Percentiles rank a stretch among this genome's conserved stretches.
These are phyloP conservation scores for Microsporum ferrugineum DNA, from an alignment of 2,329 filamentous ascomycete species.

Conservation along the genomic window DNA sequence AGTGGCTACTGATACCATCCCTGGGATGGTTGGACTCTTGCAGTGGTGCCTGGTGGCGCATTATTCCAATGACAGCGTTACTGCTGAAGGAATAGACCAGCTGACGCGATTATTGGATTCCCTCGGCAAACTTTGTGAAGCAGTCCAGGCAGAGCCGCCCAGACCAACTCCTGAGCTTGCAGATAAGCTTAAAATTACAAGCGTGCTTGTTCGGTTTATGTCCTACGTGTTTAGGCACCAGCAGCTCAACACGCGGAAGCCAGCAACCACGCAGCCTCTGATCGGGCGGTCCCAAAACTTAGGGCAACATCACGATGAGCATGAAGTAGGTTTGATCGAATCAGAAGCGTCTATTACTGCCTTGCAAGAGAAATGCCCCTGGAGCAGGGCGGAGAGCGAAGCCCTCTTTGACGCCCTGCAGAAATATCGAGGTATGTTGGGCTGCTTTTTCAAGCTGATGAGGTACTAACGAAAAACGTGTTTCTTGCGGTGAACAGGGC, in stretches of 20 bases:
- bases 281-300: neutral
- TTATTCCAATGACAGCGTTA: constrained; percentile 7
- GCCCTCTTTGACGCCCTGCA: constrained; percentile 2
- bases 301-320: neutral
- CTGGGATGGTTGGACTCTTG: constrained; percentile 8
- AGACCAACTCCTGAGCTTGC: neutral
- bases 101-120: constrained; percentile 6
- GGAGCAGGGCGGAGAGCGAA: constrained; percentile 4
- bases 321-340: neutral
- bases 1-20: constrained; percentile 7
- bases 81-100: constrained; percentile 9
- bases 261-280: neutral
- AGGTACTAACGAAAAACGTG: neutral
- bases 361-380: neutral
- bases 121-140: constrained; percentile 9
- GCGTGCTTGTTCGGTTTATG: constrained; percentile 10
- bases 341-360: neutral
- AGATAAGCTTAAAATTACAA: constrained; percentile 8
- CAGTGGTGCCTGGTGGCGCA: constrained; percentile 13
- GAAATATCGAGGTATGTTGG: constrained; percentile 5
- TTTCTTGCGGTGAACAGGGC: neutral
- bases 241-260: neutral
- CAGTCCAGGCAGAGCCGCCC: constrained; percentile 5
- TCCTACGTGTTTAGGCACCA: constrained; percentile 7
- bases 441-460: neutral